Conservation (phyloP, 2,329 filamentous ascomycete genomes). For the Apiospora aurea region DNA sequence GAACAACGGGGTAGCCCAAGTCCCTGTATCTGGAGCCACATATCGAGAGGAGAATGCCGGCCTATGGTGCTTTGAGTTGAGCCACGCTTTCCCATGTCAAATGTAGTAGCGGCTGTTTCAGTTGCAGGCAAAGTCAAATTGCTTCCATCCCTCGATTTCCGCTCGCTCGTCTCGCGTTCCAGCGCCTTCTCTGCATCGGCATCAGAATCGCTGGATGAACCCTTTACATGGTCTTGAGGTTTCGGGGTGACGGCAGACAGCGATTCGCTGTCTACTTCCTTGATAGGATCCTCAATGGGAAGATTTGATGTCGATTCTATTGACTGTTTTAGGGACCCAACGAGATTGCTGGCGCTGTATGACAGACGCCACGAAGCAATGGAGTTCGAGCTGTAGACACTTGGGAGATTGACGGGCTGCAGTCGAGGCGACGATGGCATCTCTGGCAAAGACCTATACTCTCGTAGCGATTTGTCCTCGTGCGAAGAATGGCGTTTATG, state of each 20-base stretch:
- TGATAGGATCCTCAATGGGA: slow-evolving; percentile 25
- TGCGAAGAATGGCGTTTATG: not conserved
- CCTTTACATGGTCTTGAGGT: not conserved
- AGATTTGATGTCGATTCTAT: slow-evolving; percentile 28
- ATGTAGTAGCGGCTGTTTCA: not conserved
- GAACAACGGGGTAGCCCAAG: slow-evolving; percentile 33
- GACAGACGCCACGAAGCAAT: slow-evolving; percentile 40
- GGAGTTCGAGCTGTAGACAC: slow-evolving; percentile 36
- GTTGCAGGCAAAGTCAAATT: not conserved
- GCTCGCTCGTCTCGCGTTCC: not conserved
- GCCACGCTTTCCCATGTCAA: not conserved
- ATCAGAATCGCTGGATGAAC: not conserved
- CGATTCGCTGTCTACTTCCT: slow-evolving; percentile 7
- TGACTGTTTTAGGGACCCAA: slow-evolving; percentile 32
- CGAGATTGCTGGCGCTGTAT: slow-evolving; percentile 37
- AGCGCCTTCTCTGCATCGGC: not conserved
- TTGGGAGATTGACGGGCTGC: slow-evolving; percentile 33
- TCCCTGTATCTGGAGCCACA: slow-evolving; percentile 41
- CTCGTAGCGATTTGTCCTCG: slow-evolving; percentile 7
- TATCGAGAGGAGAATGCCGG: slow-evolving; percentile 38
- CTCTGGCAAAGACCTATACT: slow-evolving; percentile 28
- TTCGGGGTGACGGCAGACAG: not conserved
- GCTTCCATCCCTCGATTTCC: not conserved
- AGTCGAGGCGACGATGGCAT: slow-evolving; percentile 35
- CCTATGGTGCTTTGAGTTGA: slow-evolving; percentile 23